Evolutionary conservation across 177 flowering plant species (phyloP).

Genomic region (Tripterygium wilfordii): DNA sequence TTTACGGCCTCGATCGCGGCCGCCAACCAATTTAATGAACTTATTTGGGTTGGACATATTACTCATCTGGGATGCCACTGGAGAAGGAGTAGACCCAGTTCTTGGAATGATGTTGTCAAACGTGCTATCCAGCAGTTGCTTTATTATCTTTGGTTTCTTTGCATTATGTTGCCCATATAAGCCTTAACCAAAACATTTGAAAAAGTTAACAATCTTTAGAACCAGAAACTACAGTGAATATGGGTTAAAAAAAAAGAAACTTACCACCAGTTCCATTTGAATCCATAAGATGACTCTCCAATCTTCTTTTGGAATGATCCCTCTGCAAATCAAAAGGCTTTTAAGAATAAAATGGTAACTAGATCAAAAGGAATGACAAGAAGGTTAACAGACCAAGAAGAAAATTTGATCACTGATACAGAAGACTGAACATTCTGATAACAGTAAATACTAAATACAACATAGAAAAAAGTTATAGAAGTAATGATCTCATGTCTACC

Average conservation of each 20-base stretch:
- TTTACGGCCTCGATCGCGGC: constrained; percentile 75
- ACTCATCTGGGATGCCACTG: constrained; percentile 92
- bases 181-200: constrained; percentile 37
- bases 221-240: not conserved
- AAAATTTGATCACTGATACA: too few relatives aligned
- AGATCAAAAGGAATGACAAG: not conserved
- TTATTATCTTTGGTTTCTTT: constrained; percentile 72
- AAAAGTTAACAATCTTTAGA: too few relatives aligned
- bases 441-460: too few relatives aligned
- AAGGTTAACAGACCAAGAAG: not conserved
- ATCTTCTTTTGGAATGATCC: constrained; percentile 61
- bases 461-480: too few relatives aligned
- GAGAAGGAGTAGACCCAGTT: constrained; percentile 72
- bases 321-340: constrained; percentile 41
- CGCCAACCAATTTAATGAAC: constrained; percentile 59
- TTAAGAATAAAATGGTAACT: not conserved
- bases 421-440: too few relatives aligned
- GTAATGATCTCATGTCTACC: too few relatives aligned
- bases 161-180: constrained; percentile 50
- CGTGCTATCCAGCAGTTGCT: constrained; percentile 56
- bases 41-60: constrained; percentile 84
- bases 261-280: constrained; percentile 75
- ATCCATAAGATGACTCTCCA: constrained; percentile 56
- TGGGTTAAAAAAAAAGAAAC: constrained; percentile 5
- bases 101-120: constrained; percentile 49